These are phyloP conservation scores for Solanum chacoense DNA, from an alignment of 305 asterid genomes.

Conservation along the genomic window DNA sequence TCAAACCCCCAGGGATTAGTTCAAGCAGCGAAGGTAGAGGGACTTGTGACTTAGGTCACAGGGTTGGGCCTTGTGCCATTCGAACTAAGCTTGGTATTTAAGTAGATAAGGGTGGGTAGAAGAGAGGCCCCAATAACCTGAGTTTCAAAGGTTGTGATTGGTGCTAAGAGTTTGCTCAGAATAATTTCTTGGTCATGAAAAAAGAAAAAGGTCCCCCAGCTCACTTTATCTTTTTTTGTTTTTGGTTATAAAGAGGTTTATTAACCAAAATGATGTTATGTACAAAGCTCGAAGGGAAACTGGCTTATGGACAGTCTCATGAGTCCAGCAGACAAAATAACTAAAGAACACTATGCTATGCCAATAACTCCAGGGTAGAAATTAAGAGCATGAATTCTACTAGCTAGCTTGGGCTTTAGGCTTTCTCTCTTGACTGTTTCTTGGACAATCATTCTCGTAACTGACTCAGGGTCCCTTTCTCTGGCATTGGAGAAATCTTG, in stretches of 20 bases:
- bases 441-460: not conserved
- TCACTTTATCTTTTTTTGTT: not conserved
- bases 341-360: not conserved
- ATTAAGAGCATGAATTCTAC: not conserved
- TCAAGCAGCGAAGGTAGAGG: not conserved
- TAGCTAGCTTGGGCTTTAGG: not conserved
- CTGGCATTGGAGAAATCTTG: not conserved
- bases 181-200: not conserved
- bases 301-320: not conserved
- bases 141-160: not conserved
- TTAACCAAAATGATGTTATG: not conserved
- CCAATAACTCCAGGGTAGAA: not conserved
- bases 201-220: not conserved
- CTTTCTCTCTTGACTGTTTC: not conserved
- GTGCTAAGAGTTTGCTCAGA: not conserved
- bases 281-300: not conserved
- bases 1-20: not conserved
- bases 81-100: not conserved
- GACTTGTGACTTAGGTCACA: not conserved
- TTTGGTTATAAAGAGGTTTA: not conserved
- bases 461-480: not conserved
- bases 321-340: not conserved
- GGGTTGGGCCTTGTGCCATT: not conserved
- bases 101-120: not conserved
- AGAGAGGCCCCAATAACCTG: not conserved